Base-by-base conservation (phyloP, 2,329 filamentous ascomycete genomes). In the Neospermospora avenae region DNA sequence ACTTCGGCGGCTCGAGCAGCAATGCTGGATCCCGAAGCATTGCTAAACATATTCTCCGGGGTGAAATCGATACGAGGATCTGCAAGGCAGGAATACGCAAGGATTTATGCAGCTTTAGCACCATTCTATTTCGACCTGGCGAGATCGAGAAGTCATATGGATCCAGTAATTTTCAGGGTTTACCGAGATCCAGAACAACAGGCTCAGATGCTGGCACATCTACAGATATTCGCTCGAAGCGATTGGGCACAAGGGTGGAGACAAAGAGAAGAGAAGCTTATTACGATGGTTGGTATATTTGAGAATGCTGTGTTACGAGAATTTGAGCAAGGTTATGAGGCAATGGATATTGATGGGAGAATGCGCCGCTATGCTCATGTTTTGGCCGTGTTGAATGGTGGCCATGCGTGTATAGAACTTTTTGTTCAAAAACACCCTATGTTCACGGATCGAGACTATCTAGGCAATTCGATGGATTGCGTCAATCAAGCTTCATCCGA, bases 291-390 rank as follows among this genome's bases (percentile, higher is more conserved):
- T 65, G 82, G 82, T 39, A 87, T 95, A 61, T 99, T 99, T 69
- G 93, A 98, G 75, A 92, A 88, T 59, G 92, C 93, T 3, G 93
- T 96, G 3, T 77, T 97, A 55, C 84, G 89, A 52, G 95, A 99
- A 73, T 99, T 99, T 67, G 90, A 96, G 74, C 89, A 95, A 70
- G 95, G 91, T 3, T 96, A 96, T 67, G 91, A 95, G 72, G 87
- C 86, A 45, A 90, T 89, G 77, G 93, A 99, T 73, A 86, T 96
- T 57, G 89, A 96, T 65, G 92, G 91, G 2, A 82, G 87, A 57
- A 97, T 98, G 93, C 86, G 83, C 67, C 85, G 89, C 70, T 98
- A 96, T 74, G 93, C 93, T 2, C 86, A 91, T 68, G 92, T 99
- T 16, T 77, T 99, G 59, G 86, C 90, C 60, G 83, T 84, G 1